These are phyloP conservation scores for Microcyclospora tardicrescens DNA, from an alignment of 2,329 filamentous ascomycete genomes.

Conservation along the genomic window DNA sequence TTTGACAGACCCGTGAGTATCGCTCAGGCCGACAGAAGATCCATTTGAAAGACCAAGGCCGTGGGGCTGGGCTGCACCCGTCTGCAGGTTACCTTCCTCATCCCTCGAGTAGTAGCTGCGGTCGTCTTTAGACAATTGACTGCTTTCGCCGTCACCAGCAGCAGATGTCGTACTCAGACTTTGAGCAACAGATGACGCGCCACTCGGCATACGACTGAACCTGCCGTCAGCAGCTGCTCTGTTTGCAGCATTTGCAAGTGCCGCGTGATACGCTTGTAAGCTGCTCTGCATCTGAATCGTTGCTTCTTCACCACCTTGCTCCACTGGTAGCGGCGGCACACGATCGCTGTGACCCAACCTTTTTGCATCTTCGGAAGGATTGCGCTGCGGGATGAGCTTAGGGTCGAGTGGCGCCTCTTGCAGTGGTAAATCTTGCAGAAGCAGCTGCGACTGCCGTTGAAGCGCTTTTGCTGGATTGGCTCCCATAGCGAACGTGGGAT, in stretches of 20 bases:
- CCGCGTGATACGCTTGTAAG: slow-evolving; percentile 65
- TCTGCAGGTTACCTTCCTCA: slow-evolving; percentile 1
- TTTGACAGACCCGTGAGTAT: slow-evolving; percentile 2
- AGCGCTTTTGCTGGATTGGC: slow-evolving; percentile 14
- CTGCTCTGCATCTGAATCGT: slow-evolving; percentile 39
- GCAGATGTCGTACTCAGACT: not conserved
- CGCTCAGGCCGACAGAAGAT: slow-evolving; percentile 6
- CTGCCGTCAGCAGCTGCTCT: slow-evolving; percentile 63
- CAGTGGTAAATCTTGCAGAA: slow-evolving; percentile 19
- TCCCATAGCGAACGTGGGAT: slow-evolving; percentile 20
- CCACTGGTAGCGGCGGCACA: slow-evolving; percentile 42
- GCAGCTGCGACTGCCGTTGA: slow-evolving; percentile 15
- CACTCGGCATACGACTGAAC: slow-evolving; percentile 43
- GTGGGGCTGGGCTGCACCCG: slow-evolving; percentile 6
- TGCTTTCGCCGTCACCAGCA: slow-evolving; percentile 4
- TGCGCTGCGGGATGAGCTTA: slow-evolving; percentile 20
- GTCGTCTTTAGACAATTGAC: slow-evolving; percentile 12
- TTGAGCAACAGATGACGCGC: slow-evolving; percentile 4
- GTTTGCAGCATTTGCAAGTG: slow-evolving; percentile 68
- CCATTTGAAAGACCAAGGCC: slow-evolving; percentile 15
- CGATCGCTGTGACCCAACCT: slow-evolving; percentile 16
- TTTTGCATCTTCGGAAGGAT: slow-evolving; percentile 22
- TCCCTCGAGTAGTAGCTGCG: slow-evolving; percentile 7
- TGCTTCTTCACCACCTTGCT: slow-evolving; percentile 18
- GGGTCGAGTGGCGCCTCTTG: slow-evolving; percentile 14